phyloP scores from a whole-genome alignment of 495 filamentous ascomycete genomes.

The Penicillium tannophilum region DNA sequence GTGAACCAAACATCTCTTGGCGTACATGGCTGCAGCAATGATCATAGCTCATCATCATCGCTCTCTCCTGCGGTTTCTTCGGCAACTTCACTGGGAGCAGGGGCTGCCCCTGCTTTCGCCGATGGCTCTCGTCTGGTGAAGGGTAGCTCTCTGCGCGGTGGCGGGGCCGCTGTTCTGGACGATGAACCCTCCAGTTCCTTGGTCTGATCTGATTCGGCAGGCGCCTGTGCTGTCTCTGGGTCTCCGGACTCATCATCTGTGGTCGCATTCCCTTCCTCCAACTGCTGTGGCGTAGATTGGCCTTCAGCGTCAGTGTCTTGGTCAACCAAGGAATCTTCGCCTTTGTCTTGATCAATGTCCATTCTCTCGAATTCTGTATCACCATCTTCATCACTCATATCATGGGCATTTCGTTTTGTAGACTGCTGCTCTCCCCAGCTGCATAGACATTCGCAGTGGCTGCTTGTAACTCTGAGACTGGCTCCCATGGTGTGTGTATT shows the following conservation, averaged over 20 bases:
- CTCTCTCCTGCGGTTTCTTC: conserved; percentile 48
- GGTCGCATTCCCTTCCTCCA: conserved; percentile 46
- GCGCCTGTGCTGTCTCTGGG: conserved; percentile 2
- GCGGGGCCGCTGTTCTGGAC: conserved; percentile 27
- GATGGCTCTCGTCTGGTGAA: conserved; percentile 30
- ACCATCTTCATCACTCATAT: conserved; percentile 32
- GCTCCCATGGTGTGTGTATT: neutral
- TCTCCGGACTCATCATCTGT: conserved; percentile 30
- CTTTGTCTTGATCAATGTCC: conserved; percentile 52
- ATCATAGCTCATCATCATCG: conserved; percentile 57
- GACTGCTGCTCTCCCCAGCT: conserved; percentile 23
- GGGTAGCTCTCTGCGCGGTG: conserved; percentile 44
- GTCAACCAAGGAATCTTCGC: conserved; percentile 26
- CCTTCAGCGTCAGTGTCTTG: conserved; percentile 44
- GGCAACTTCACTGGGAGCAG: conserved; percentile 11
- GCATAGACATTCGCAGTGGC: conserved; percentile 16
- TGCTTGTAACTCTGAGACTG: conserved; percentile 34
- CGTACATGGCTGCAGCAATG: neutral
- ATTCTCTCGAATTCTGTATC: conserved; percentile 60
- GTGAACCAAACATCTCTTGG: no score
- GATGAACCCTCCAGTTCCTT: conserved; percentile 6
- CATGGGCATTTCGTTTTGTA: conserved; percentile 47
- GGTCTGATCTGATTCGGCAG: neutral
- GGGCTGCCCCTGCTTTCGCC: conserved; percentile 6
- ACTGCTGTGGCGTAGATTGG: conserved; percentile 35